Conservation (phyloP, 805 yeast species). For the Zygosaccharomyces pseudorouxii region DNA sequence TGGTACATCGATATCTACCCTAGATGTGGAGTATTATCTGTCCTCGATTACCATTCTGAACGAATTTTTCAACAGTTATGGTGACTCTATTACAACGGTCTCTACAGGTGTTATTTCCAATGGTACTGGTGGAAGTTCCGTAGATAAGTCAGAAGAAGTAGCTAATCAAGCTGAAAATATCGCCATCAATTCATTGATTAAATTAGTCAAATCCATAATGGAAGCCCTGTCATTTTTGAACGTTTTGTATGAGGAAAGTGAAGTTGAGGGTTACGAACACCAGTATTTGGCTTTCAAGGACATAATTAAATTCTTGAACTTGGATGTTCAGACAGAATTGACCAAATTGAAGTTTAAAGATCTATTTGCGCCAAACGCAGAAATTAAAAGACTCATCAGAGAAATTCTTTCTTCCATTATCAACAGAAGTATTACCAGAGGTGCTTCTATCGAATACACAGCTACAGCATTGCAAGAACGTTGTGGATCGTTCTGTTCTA, state of each 20-base stretch:
- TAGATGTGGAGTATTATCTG: slow-evolving; percentile 60
- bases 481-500: slow-evolving; percentile 92
- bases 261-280: slow-evolving; percentile 34
- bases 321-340: slow-evolving; percentile 64
- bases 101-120: slow-evolving; percentile 46
- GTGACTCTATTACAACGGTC: slow-evolving; percentile 38
- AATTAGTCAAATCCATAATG: slow-evolving; percentile 69
- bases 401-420: slow-evolving; percentile 86
- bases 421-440: slow-evolving; percentile 80
- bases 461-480: slow-evolving; percentile 85
- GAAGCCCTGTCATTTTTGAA: slow-evolving; percentile 87
- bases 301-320: slow-evolving; percentile 62
- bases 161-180: slow-evolving; percentile 86
- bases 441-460: slow-evolving; percentile 88
- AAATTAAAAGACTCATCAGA: slow-evolving; percentile 55
- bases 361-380: slow-evolving; percentile 66
- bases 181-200: slow-evolving; percentile 73
- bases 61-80: slow-evolving; percentile 65
- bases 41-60: slow-evolving; percentile 66
- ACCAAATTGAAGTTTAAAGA: slow-evolving; percentile 65
- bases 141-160: slow-evolving; percentile 50
- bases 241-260: slow-evolving; percentile 72
- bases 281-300: slow-evolving; percentile 48
- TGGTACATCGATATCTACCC: slow-evolving; percentile 28
- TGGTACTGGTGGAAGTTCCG: slow-evolving; percentile 15